Base-by-base conservation (phyloP, 176 grass and related monocot genomes). In the Hordeum marinum region DNA sequence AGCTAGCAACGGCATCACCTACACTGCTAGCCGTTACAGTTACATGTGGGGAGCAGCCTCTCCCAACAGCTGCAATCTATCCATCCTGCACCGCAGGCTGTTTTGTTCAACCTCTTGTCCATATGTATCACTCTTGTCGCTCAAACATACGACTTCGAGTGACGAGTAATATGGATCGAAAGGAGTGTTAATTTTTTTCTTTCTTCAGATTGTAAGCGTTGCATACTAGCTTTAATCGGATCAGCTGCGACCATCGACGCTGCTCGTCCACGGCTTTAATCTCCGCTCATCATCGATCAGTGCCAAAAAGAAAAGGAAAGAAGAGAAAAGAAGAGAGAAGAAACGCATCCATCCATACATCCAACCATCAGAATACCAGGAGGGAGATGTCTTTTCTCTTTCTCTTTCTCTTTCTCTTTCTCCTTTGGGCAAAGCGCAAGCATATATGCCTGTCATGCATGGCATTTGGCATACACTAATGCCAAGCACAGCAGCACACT, bases 391-490 rank as follows among this genome's bases (percentile, higher is more conserved):
- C 17, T 54, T 55, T 20, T 55, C 18, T 14, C 15, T n/a, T 64
- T 48, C n/a, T 42, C 87, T 85, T n/a, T n/a, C n/a, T n/a, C n/a
- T 55, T 20, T 55, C 18, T 14, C 15, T n/a, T 64, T 48, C n/a
- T 42, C 87, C n/a, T 85, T 85, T 85, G 45, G 76, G 43, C 67
- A 84, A 87, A 88, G 76, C 0, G 36, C 29, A 73, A 46, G 71
- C 71, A 74, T 72, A 41, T 20, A 71, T 50, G 70, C 14, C 29
- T n/a, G n/a, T n/a, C n/a, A n/a, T n/a, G n/a, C n/a, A n/a, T n/a
- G n/a, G n/a, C n/a, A n/a, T n/a, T n/a, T n/a, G n/a, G n/a, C n/a
- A n/a, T n/a, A n/a, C n/a, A n/a, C n/a, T n/a, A 29, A 54, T 20
- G 17, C 50, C 17, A 54, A 54, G 48, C 48, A 54, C 48, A 18